Evolutionary conservation across 23 red algal genomes (phyloP).

Genomic region (Gracilaria vermiculophylla): DNA sequence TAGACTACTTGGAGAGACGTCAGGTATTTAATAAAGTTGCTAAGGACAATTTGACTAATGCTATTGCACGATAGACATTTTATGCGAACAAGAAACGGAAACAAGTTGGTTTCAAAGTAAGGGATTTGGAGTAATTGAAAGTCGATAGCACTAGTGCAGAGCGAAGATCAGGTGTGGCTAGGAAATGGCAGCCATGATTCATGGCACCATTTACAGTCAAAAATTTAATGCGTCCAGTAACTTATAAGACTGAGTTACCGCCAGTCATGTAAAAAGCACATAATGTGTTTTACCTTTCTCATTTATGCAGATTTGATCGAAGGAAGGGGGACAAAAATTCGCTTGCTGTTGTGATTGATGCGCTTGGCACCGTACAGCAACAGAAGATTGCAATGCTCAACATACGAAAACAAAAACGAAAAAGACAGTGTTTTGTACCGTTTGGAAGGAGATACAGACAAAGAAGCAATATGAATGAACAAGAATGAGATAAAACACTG

Average conservation of each 20-base stretch:
- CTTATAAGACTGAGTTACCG: slow-evolving; percentile 29
- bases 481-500: too few species aligned
- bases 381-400: too few species aligned
- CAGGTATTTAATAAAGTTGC: background rate
- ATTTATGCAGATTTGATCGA: too few species aligned
- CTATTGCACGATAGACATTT: background rate
- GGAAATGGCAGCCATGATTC: slow-evolving; percentile 18
- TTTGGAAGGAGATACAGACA: too few species aligned
- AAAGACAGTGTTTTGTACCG: too few species aligned
- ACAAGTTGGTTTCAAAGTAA: slow-evolving; percentile 23
- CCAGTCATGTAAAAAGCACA: slow-evolving; percentile 19
- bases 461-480: too few species aligned
- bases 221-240: slow-evolving; percentile 29
- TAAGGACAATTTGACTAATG: slow-evolving; percentile 9
- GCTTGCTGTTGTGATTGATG: too few species aligned
- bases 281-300: slow-evolving; percentile 45
- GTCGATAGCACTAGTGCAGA: background rate
- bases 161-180: background rate
- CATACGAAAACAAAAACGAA: too few species aligned
- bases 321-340: too few species aligned
- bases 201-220: slow-evolving; percentile 19
- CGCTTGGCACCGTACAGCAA: too few species aligned
- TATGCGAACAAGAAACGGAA: slow-evolving; percentile 20
- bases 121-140: slow-evolving; percentile 8
- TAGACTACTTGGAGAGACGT: background rate